These are phyloP conservation scores for Elongisporangium anandrum DNA, from an alignment of 352 stramenopile genomes.

Conservation along the genomic window DNA sequence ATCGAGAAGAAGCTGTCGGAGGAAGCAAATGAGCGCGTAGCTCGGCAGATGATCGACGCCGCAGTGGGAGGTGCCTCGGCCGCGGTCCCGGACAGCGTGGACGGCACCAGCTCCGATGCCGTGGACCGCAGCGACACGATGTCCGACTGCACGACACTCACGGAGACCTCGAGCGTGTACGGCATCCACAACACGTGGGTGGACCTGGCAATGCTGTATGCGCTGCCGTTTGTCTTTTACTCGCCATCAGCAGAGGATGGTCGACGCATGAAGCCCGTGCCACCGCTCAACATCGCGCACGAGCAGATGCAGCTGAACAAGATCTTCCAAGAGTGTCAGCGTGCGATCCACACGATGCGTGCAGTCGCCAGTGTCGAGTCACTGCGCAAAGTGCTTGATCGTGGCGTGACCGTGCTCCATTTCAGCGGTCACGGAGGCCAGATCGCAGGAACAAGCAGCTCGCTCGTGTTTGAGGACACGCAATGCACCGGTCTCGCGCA, in stretches of 20 bases:
- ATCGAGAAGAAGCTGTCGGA: conserved; percentile 34
- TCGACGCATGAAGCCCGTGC: conserved; percentile 51
- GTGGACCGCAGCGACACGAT: conserved; percentile 79
- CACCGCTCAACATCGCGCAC: conserved; percentile 59
- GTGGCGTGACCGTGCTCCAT: conserved; percentile 68
- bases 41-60: conserved; percentile 43
- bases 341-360: conserved; percentile 72
- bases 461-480: conserved; percentile 75
- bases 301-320: conserved; percentile 66
- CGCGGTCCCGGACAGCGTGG: conserved; percentile 2
- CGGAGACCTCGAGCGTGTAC: conserved; percentile 68
- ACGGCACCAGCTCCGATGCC: conserved; percentile 12
- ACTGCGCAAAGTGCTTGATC: conserved; percentile 72
- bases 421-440: conserved; percentile 75
- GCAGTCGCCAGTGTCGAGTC: conserved; percentile 66
- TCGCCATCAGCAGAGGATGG: conserved; percentile 7
- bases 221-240: conserved; percentile 66
- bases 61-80: conserved; percentile 8
- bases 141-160: conserved; percentile 68
- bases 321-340: conserved; percentile 74
- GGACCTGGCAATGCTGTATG: conserved; percentile 71
- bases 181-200: conserved; percentile 79
- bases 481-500: conserved; percentile 60
- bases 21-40: conserved; percentile 62
- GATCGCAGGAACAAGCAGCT: conserved; percentile 59